These are phyloP conservation scores for Sporobolus alterniflorus DNA, from an alignment of 202 grass and related monocot genomes.

Conservation along the genomic window DNA sequence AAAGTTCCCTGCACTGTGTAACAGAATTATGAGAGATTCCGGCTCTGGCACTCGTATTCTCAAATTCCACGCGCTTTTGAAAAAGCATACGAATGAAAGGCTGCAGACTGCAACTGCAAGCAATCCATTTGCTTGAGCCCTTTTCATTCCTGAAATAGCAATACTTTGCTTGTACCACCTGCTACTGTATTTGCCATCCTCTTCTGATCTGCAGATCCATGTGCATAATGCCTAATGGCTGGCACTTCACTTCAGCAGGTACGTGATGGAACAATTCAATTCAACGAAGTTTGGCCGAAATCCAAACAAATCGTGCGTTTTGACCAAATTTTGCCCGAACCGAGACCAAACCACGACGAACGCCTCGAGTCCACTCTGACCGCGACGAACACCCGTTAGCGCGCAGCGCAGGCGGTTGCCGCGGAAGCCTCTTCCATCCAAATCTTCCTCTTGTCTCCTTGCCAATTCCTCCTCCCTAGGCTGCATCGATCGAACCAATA, in stretches of 20 bases:
- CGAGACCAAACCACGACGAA: not conserved
- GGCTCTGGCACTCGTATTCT: not conserved
- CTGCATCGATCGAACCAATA: slow-evolving; percentile 3
- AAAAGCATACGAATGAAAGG: slow-evolving; percentile 24
- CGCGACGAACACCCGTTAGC: not conserved
- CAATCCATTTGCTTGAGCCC: not conserved
- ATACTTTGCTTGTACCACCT: not conserved
- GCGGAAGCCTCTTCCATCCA: not conserved
- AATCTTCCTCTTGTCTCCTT: slow-evolving; percentile 3
- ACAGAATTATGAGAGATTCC: slow-evolving; percentile 16
- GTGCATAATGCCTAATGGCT: not conserved
- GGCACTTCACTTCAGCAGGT: not conserved
- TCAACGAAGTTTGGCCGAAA: not conserved
- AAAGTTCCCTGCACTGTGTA: not conserved
- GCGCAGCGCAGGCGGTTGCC: not conserved
- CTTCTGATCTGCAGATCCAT: not conserved
- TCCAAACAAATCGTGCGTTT: not conserved
- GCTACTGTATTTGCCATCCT: not conserved
- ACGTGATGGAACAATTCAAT: not conserved
- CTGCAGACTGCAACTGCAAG: slow-evolving; percentile 19
- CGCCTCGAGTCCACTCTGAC: not conserved
- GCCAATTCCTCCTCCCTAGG: not conserved
- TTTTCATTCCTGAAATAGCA: not conserved
- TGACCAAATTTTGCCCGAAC: not conserved
- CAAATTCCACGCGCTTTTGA: slow-evolving; percentile 40